A percentile compares a stretch with the other conserved stretches of the same genome.
phyloP scores from a whole-genome alignment of 768 basidiomycete species.

The Tephrocybe sp. region DNA sequence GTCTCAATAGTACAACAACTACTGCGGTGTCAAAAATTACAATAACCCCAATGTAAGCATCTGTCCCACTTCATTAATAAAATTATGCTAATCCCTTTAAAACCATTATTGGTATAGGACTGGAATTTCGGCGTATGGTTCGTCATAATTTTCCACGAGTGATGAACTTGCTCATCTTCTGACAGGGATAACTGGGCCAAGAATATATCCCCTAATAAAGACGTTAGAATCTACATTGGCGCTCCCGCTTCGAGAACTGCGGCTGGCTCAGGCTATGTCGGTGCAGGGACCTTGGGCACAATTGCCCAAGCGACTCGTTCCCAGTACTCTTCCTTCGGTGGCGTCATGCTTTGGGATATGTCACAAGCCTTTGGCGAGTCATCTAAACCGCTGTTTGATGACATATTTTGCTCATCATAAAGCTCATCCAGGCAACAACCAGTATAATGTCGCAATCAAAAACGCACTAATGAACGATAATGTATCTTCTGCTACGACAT shows the following conservation, averaged over 20 bases:
- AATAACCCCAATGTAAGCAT: conserved; percentile 40
- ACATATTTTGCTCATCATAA: neutral
- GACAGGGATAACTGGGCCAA: conserved; percentile 65
- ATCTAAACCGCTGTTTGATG: conserved; percentile 24
- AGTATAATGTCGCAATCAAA: conserved; percentile 62
- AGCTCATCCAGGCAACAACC: conserved; percentile 42
- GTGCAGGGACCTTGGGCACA: conserved; percentile 39
- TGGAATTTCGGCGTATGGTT: conserved; percentile 62
- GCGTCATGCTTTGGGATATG: conserved; percentile 55
- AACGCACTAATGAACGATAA: conserved; percentile 52
- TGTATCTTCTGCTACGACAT: neutral
- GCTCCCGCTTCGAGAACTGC: conserved; percentile 55
- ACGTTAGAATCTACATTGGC: conserved; percentile 64
- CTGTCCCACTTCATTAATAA: conserved; percentile 1
- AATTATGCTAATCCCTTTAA: conserved; percentile 17
- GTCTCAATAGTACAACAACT: conserved; percentile 30
- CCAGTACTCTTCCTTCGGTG: conserved; percentile 62
- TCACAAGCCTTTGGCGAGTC: conserved; percentile 44
- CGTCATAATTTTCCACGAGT: neutral
- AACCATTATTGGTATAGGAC: conserved; percentile 30
- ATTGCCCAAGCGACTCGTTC: conserved; percentile 48
- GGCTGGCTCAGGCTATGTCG: conserved; percentile 55
- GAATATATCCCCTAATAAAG: conserved; percentile 50
- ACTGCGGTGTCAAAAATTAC: conserved; percentile 42
- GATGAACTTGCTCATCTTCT: neutral